phyloP scores from a whole-genome alignment of 2,329 filamentous ascomycete species.

The Ophiostoma perfectum region DNA sequence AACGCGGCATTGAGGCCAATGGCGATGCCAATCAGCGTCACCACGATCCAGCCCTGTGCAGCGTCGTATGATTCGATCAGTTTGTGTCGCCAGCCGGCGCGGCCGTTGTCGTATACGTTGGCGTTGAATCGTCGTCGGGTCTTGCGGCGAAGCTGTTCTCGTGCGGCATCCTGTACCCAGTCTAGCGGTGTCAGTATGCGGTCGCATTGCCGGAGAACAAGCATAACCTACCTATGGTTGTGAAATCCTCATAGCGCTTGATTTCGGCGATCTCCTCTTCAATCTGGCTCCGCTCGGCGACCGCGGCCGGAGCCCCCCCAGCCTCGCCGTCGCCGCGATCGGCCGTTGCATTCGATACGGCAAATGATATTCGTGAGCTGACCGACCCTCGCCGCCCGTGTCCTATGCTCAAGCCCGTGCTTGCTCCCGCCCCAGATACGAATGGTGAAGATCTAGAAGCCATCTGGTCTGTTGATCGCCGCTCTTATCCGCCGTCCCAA shows the following conservation, averaged over 20 bases:
- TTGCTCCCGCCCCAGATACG: neutral
- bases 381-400: neutral
- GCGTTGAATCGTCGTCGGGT: conserved; percentile 66
- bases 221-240: conserved; percentile 57
- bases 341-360: conserved; percentile 54
- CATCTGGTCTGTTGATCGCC: neutral
- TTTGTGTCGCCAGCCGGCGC: conserved; percentile 71
- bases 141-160: conserved; percentile 78
- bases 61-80: conserved; percentile 87
- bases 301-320: conserved; percentile 42
- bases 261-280: conserved; percentile 97
- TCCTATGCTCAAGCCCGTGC: neutral
- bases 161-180: conserved; percentile 95
- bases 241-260: conserved; percentile 98
- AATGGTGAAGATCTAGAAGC: conserved; percentile 10
- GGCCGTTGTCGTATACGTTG: conserved; percentile 63
- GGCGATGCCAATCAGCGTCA: conserved; percentile 84
- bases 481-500: neutral
- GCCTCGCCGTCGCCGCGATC: conserved; percentile 41
- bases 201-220: too few species aligned
- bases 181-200: conserved; percentile 41
- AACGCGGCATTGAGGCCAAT: conserved; percentile 92
- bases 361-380: conserved; percentile 28
- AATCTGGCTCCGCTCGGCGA: conserved; percentile 52
- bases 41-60: conserved; percentile 95